Conservation (phyloP, 305 asterid genomes). For the Nicotiana rustica region DNA sequence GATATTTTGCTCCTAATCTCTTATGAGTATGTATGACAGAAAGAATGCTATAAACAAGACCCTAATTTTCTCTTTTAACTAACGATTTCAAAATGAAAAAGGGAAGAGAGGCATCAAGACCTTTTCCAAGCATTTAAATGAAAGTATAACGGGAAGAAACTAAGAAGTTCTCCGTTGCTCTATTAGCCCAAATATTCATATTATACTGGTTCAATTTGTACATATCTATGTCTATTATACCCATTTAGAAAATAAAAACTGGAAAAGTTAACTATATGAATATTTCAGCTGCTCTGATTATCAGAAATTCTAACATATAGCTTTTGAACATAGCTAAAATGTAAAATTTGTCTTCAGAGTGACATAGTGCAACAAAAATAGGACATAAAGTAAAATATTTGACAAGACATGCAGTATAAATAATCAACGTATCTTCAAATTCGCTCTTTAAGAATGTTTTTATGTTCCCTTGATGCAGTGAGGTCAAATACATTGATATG, state of each 20-base stretch:
- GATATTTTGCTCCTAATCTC: too few species aligned
- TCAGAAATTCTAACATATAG: neutral
- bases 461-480: conserved; percentile 6
- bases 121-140: too few species aligned
- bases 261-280: neutral
- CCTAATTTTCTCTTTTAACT: too few species aligned
- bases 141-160: neutral
- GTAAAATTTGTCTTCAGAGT: neutral
- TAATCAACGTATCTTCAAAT: neutral
- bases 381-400: neutral
- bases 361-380: neutral
- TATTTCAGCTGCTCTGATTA: neutral
- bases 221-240: neutral
- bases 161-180: neutral
- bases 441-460: neutral
- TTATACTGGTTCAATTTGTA: neutral
- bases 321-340: neutral
- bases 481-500: neutral
- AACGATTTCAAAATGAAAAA: too few species aligned
- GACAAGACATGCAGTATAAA: neutral
- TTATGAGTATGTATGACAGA: too few species aligned
- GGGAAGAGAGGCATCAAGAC: too few species aligned
- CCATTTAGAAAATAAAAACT: conserved; percentile 5
- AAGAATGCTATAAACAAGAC: too few species aligned
- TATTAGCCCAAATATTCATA: neutral